Evolutionary conservation across 2,329 filamentous ascomycete genomes (phyloP), one percentile per base, ranked within the genome.

Genomic region (Fusarium denticulatum): DNA sequence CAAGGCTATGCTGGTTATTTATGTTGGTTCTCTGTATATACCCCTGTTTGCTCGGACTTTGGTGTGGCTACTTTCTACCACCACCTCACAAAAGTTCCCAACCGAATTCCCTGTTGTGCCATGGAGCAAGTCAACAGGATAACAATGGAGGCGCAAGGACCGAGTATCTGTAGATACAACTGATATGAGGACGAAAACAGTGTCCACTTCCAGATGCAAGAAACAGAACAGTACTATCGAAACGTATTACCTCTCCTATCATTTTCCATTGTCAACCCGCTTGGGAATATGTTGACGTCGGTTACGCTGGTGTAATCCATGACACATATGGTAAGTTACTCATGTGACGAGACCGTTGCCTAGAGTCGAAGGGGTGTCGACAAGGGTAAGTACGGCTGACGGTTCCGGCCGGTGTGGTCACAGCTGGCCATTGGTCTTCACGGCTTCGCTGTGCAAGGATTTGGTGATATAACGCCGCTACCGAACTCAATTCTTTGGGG

Each of bases 81-180:
- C 49, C 49, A 50, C 20, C 30, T 24, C 12, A 32, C 6, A n/a
- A n/a, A 4, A 24, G 5, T 3, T 34, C 16, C 47, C 9, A 22
- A 26, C n/a, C n/a, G 5, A 32, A 22, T 34, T 9, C 6, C 1
- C 3, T 24, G 15, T 0, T 6, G 1, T n/a, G 5, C 5, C 1
- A 7, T 9, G 15, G 7, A 24, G 9, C 49, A 22, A 36, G 8
- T 3, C 3, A 36, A 6, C 32, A 14, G 6, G 5, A 37, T 2
- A 20, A 37, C 20, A 5, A 39, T 22, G 6, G 16, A 37, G 36
- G 20, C 5, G 7, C 16, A 16, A 3, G 36, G 16, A 37, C 18
- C 3, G 36, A 1, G 11, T 37, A 37, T 18, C 36, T 37, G 36
- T 20, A 46, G 18, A 46, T 28, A 18, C 2, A 24, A 11, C n/a